Percentiles rank a stretch among this genome's conserved stretches.
phyloP scores from a whole-genome alignment of 1,284 basidiomycete genomes.

The Ceratobasidium sp. region DNA sequence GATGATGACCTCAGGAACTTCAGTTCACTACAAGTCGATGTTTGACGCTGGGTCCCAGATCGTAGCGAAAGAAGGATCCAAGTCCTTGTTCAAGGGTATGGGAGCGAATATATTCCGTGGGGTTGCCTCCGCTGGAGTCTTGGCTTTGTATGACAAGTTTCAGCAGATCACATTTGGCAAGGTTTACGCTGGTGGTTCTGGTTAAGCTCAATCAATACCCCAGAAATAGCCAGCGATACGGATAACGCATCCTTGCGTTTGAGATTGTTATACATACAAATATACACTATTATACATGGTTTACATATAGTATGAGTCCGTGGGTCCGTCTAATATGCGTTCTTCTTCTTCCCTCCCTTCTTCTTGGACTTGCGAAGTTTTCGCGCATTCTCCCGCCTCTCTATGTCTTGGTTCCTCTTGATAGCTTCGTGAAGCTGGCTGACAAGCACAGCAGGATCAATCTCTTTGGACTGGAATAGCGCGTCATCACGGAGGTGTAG shows the following conservation, averaged over 20 bases:
- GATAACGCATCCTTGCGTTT: background rate
- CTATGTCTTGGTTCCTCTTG: background rate
- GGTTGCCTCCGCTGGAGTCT: conserved; percentile 96
- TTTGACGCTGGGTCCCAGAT: conserved; percentile 86
- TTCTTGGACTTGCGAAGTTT: conserved; percentile 10
- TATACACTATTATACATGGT: conserved; percentile 26
- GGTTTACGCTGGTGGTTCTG: conserved; percentile 86
- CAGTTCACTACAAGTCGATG: conserved; percentile 90
- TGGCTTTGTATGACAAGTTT: conserved; percentile 93
- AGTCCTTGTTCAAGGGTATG: conserved; percentile 93
- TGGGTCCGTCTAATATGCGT: background rate
- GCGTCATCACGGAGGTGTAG: conserved; percentile 18
- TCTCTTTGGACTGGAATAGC: background rate
- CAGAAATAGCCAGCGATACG: background rate
- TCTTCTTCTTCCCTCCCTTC: conserved; percentile 21
- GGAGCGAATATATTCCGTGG: conserved; percentile 98
- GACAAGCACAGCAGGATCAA: background rate
- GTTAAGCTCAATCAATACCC: conserved; percentile 48
- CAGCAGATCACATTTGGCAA: conserved; percentile 92
- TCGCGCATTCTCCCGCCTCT: background rate
- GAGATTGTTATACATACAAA: conserved; percentile 14
- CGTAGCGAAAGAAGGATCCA: conserved; percentile 86
- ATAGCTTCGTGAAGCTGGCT: conserved; percentile 14
- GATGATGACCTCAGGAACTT: conserved; percentile 92
- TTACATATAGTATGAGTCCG: no score